phyloP scores from a whole-genome alignment of 495 filamentous ascomycete species.

The Pseudomonodictys pantanalensis region DNA sequence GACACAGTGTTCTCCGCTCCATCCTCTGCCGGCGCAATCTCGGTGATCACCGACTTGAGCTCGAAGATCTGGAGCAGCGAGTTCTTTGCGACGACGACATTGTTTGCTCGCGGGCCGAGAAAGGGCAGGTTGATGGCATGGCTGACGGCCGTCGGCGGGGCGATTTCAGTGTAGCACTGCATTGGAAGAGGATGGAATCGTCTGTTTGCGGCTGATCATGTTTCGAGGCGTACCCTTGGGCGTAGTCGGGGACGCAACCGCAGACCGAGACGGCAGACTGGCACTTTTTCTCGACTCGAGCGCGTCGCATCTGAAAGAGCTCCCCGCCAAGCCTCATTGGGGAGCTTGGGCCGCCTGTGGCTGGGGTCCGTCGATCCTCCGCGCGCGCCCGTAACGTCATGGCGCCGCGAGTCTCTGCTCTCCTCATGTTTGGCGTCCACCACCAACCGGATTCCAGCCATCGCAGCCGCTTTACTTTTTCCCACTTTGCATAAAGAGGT shows the following conservation, averaged over 20 bases:
- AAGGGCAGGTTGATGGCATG: constrained; percentile 81
- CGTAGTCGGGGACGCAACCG: too few relatives aligned
- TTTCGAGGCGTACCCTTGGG: neutral
- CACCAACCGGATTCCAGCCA: too few relatives aligned
- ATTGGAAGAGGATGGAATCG: constrained; percentile 39
- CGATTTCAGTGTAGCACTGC: constrained; percentile 87
- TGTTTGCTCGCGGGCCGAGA: constrained; percentile 67
- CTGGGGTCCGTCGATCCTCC: neutral
- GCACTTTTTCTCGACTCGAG: too few relatives aligned
- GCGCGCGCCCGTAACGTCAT: neutral
- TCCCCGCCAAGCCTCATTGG: too few relatives aligned
- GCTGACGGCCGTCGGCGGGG: constrained; percentile 87
- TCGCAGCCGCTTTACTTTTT: too few relatives aligned
- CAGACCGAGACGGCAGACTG: too few relatives aligned
- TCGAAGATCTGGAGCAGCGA: constrained; percentile 88
- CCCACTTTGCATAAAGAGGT: too few relatives aligned
- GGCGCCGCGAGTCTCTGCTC: too few relatives aligned
- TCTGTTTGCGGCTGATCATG: constrained; percentile 1
- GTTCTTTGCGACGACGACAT: constrained; percentile 83
- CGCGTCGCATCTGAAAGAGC: too few relatives aligned
- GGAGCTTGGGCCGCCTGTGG: too few relatives aligned
- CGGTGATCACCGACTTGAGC: constrained; percentile 45
- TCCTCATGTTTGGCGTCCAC: too few relatives aligned
- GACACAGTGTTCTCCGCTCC: constrained; percentile 36
- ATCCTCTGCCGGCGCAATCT: constrained; percentile 15